phyloP scores from a whole-genome alignment of 352 stramenopile species.

The Phytopythium boreale region DNA sequence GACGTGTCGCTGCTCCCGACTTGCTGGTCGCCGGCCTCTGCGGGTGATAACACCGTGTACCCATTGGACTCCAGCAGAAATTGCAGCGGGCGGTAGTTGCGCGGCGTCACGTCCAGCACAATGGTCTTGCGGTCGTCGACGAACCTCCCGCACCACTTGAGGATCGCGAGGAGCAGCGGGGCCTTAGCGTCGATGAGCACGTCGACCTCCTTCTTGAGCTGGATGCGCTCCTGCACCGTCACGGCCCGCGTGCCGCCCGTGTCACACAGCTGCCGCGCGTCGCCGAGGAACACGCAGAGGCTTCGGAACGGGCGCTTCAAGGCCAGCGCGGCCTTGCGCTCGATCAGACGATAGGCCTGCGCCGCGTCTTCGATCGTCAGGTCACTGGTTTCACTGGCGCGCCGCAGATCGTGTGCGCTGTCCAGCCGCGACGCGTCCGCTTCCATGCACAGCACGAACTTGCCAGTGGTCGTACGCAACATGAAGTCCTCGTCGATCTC shows the following conservation, averaged over 20 bases:
- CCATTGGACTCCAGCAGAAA: constrained; percentile 38
- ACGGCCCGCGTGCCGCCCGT: constrained; percentile 47
- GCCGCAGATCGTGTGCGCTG: constrained; percentile 39
- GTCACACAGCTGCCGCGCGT: constrained; percentile 51
- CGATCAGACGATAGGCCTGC: constrained; percentile 58
- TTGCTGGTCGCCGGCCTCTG: constrained; percentile 34
- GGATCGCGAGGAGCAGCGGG: constrained; percentile 42
- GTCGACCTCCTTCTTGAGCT: constrained; percentile 59
- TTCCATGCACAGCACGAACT: constrained; percentile 65
- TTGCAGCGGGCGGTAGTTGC: constrained; percentile 44
- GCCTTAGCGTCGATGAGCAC: constrained; percentile 70
- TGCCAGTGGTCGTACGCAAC: constrained; percentile 58
- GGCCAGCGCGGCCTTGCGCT: constrained; percentile 36
- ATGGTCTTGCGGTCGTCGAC: constrained; percentile 50
- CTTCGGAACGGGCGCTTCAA: constrained; percentile 50
- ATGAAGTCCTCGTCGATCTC: constrained; percentile 49
- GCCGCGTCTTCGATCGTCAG: constrained; percentile 61
- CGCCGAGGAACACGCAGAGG: constrained; percentile 53
- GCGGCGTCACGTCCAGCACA: constrained; percentile 51
- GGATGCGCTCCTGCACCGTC: constrained; percentile 41
- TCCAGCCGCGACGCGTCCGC: constrained; percentile 54
- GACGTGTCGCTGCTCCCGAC: constrained; percentile 2
- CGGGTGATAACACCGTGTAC: constrained; percentile 44
- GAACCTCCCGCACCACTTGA: constrained; percentile 57
- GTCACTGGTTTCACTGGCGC: constrained; percentile 27